A percentile compares a stretch with the other conserved stretches of the same genome.
These are phyloP conservation scores for Albizia julibrissin DNA, from an alignment of 306 rosid species.

Conservation along the genomic window DNA sequence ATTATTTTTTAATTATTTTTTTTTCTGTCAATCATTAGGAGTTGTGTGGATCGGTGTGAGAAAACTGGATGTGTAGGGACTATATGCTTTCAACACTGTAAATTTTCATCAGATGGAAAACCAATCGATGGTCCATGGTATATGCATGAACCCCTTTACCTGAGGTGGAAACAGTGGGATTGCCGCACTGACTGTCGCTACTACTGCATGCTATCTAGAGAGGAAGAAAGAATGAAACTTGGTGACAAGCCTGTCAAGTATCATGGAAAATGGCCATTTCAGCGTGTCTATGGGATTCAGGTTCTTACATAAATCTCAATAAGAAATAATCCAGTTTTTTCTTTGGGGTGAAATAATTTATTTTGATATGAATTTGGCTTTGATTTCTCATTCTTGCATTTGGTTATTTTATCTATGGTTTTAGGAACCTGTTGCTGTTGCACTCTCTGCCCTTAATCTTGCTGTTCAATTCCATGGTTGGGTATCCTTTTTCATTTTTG, in stretches of 20 bases:
- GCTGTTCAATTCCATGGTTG: constrained; percentile 98
- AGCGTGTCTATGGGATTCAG: constrained; percentile 92
- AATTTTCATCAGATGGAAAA: constrained; percentile 95
- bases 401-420: constrained; percentile 31
- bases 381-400: constrained; percentile 28
- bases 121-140: constrained; percentile 99
- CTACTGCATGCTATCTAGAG: constrained; percentile 88
- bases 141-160: constrained; percentile 88
- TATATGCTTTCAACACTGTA: constrained; percentile 93
- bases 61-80: constrained; percentile 86
- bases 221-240: constrained; percentile 76
- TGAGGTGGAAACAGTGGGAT: constrained; percentile 98
- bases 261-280: constrained; percentile 95
- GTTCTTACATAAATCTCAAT: constrained; percentile 42
- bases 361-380: constrained; percentile 13
- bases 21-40: constrained; percentile 41
- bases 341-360: constrained; percentile 19
- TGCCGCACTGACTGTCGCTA: constrained; percentile 89
- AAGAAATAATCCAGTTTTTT: background rate
- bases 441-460: constrained; percentile 86
- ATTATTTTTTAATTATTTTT: background rate
- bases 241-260: constrained; percentile 82
- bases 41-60: constrained; percentile 77
- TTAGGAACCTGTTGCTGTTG: constrained; percentile 95
- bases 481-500: constrained; percentile 92